Conservation (phyloP, 371 early-diverging fungal genomes). For the Batkoa obscura region DNA sequence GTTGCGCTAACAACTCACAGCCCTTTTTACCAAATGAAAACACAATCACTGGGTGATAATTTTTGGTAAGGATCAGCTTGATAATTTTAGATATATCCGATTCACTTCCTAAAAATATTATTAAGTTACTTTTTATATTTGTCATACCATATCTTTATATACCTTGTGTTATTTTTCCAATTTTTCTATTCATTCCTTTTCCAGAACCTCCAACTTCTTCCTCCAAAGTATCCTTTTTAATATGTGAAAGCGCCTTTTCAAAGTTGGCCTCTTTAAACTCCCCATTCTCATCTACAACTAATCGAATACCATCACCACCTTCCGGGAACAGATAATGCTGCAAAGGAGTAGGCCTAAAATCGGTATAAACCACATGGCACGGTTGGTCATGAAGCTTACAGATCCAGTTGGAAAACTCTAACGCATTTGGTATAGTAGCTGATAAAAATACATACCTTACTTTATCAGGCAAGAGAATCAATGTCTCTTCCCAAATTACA, state of each 20-base stretch:
- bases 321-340: constrained; percentile 94
- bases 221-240: constrained; percentile 12
- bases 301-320: constrained; percentile 80
- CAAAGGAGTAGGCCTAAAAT: constrained; percentile 97
- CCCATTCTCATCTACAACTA: constrained; percentile 92
- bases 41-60: constrained; percentile 97
- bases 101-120: constrained; percentile 15
- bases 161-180: no score
- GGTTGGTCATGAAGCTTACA: constrained; percentile 88
- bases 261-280: constrained; percentile 91
- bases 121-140: background rate
- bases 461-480: constrained; percentile 89
- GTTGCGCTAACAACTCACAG: constrained; percentile 87
- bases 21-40: constrained; percentile 96
- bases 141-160: no score
- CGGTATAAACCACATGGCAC: constrained; percentile 99
- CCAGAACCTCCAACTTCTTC: constrained; percentile 5
- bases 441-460: constrained; percentile 96
- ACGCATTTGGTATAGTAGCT: constrained; percentile 99
- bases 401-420: constrained; percentile 99
- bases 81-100: constrained; percentile 87
- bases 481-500: constrained; percentile 99
- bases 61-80: constrained; percentile 81
- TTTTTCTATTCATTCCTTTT: constrained; percentile 2
- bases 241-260: constrained; percentile 59